These are phyloP conservation scores for Tripterygium wilfordii DNA, from an alignment of 177 flowering plant species.

Conservation along the genomic window DNA sequence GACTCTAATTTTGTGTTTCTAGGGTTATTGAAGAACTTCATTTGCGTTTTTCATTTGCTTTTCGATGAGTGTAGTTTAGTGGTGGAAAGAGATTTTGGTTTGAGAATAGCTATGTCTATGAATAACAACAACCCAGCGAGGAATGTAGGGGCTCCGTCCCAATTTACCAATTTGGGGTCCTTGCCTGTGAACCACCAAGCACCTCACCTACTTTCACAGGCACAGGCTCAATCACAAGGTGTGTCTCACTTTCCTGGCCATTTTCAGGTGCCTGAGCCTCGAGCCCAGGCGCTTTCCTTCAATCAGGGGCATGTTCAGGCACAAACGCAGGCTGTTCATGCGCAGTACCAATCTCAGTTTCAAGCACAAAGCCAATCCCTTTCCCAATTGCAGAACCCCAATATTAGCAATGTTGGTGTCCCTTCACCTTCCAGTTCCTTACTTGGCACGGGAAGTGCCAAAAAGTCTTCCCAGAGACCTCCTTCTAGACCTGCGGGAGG, in stretches of 20 bases:
- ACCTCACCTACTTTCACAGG: slow-evolving; percentile 25
- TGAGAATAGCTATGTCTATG: slow-evolving; percentile 9
- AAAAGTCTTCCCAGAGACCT: slow-evolving; percentile 57
- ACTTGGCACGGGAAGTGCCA: slow-evolving; percentile 39
- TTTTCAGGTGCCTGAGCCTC: slow-evolving; percentile 46
- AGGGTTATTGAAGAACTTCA: no score
- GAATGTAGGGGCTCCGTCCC: slow-evolving; percentile 15
- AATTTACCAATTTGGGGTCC: slow-evolving; percentile 10
- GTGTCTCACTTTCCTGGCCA: slow-evolving; percentile 40
- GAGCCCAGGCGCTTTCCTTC: slow-evolving; percentile 27
- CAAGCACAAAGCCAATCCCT: slow-evolving; percentile 31
- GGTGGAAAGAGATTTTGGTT: neutral
- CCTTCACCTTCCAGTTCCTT: slow-evolving; percentile 51
- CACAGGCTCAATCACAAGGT: slow-evolving; percentile 27
- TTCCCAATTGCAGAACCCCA: slow-evolving; percentile 23
- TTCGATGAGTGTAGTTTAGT: neutral
- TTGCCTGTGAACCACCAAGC: slow-evolving; percentile 16
- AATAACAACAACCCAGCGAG: slow-evolving; percentile 18
- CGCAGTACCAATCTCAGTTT: slow-evolving; percentile 36
- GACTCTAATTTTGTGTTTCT: no score
- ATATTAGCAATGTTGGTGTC: slow-evolving; percentile 24
- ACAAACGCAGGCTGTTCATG: slow-evolving; percentile 25
- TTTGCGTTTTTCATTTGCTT: no score
- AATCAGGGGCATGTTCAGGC: slow-evolving; percentile 26
- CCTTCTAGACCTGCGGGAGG: slow-evolving; percentile 68